Evolutionary conservation across 257 asterid genomes (phyloP).

Genomic region (Cynanchum wilfordii): DNA sequence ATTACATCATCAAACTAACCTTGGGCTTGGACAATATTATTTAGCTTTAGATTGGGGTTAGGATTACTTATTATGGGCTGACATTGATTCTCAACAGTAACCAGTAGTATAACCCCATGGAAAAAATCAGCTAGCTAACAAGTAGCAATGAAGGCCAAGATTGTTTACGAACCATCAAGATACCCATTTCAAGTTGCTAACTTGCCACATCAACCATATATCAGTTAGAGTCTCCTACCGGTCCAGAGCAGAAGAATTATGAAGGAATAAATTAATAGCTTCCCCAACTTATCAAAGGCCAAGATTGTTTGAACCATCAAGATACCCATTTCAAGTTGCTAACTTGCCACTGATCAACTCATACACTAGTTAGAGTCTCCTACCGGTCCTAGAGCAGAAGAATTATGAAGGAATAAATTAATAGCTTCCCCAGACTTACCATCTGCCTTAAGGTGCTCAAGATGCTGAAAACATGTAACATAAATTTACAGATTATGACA

Average conservation of each 20-base stretch:
- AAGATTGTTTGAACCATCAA: no score
- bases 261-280: not conserved
- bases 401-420: not conserved
- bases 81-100: no score
- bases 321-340: no score
- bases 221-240: not conserved
- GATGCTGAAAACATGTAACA: not conserved
- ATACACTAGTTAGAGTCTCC: not conserved
- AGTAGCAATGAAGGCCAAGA: not conserved
- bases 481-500: not conserved
- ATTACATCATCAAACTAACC: no score
- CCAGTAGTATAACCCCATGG: not conserved
- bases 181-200: not conserved
- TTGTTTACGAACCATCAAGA: not conserved
- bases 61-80: no score
- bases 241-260: not conserved
- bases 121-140: not conserved
- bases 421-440: not conserved
- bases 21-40: no score
- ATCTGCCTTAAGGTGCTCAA: not conserved
- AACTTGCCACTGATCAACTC: no score
- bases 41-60: no score
- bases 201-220: not conserved
- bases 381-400: not conserved
- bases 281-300: not conserved